A percentile compares a stretch with the other conserved stretches of the same genome.
Conservation (phyloP, 306 rosid genomes). For the Pachyrhizus erosus region DNA sequence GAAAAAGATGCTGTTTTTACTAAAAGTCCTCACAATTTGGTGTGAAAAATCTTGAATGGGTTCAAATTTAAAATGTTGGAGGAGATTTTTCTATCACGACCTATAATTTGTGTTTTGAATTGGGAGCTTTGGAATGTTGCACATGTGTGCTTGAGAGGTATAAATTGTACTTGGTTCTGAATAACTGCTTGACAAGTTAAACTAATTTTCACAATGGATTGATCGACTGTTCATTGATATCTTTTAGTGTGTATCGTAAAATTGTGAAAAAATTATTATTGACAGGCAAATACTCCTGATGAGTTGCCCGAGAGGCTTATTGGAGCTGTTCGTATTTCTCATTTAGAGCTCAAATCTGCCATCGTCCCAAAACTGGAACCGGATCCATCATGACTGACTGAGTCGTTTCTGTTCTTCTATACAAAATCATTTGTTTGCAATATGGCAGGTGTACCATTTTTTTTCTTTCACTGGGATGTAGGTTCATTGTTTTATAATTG, state of each 20-base stretch:
- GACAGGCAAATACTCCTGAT: constrained; percentile 81
- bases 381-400: constrained; percentile 62
- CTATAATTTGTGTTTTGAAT: not conserved
- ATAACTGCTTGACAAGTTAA: not conserved
- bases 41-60: not conserved
- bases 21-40: not conserved
- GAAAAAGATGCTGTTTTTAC: not conserved
- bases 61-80: not conserved
- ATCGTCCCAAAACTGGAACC: constrained; percentile 73
- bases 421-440: constrained; percentile 64
- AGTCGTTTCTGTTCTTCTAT: constrained; percentile 39
- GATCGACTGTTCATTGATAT: constrained; percentile 12
- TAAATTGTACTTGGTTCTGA: not conserved
- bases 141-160: not conserved
- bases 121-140: not conserved
- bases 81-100: not conserved
- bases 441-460: constrained; percentile 52
- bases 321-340: constrained; percentile 95
- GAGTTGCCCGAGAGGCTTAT: constrained; percentile 96
- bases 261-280: constrained; percentile 43
- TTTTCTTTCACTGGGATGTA: constrained; percentile 47
- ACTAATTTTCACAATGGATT: constrained; percentile 15
- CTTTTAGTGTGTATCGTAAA: constrained; percentile 12
- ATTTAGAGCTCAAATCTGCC: constrained; percentile 81
- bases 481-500: constrained; percentile 49